These are phyloP conservation scores for Scedosporium aurantiacum DNA, from an alignment of 2,329 filamentous ascomycete species.

Conservation along the genomic window DNA sequence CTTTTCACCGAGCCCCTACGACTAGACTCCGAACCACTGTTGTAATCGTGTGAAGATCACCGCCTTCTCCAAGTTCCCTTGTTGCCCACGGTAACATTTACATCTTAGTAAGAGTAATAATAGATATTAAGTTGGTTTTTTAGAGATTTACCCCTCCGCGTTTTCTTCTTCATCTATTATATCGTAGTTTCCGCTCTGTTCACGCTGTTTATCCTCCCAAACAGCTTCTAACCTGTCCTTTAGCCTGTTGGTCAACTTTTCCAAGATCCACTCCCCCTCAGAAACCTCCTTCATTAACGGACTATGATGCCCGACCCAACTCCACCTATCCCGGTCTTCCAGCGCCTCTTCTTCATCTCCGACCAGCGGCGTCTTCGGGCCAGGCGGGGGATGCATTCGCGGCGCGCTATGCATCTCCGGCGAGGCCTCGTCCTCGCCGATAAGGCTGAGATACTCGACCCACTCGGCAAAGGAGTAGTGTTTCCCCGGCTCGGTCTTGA, in stretches of 20 bases:
- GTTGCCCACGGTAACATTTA: too few relatives aligned
- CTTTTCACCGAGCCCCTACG: too few relatives aligned
- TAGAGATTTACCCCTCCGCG: not conserved
- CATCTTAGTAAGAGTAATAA: too few relatives aligned
- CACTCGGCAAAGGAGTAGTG: constrained; percentile 75
- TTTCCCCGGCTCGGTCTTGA: constrained; percentile 45
- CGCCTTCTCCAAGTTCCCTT: too few relatives aligned
- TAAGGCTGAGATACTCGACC: constrained; percentile 71
- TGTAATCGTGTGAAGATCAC: too few relatives aligned
- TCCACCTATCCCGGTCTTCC: constrained; percentile 8
- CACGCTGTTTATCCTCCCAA: not conserved
- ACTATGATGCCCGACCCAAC: constrained; percentile 57
- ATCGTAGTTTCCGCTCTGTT: not conserved
- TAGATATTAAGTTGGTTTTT: not conserved
- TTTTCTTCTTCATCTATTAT: not conserved
- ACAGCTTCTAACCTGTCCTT: constrained; percentile 37
- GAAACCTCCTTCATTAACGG: constrained; percentile 58
- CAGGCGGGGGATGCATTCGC: not conserved
- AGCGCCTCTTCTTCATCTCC: constrained; percentile 2
- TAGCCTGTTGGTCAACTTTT: constrained; percentile 48
- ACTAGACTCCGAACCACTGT: too few relatives aligned
- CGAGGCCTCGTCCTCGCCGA: constrained; percentile 52
- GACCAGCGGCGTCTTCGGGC: not conserved
- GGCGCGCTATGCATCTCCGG: constrained; percentile 32
- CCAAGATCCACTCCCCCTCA: constrained; percentile 64